These are phyloP conservation scores for Sisymbrium altissimum DNA, from an alignment of 345 rosid species.

Conservation along the genomic window DNA sequence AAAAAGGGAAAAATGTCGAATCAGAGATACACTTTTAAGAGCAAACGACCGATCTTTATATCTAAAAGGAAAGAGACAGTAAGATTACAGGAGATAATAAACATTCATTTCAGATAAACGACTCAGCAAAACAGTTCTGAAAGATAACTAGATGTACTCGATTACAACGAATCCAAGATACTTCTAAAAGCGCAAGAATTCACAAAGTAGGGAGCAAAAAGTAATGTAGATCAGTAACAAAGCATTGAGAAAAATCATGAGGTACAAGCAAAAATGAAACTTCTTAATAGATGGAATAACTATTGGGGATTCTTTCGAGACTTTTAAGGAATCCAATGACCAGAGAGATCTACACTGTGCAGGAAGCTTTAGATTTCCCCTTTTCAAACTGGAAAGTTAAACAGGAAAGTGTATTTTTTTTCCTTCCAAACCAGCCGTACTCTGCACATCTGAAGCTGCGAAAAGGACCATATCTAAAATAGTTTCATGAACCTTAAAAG, in stretches of 20 bases:
- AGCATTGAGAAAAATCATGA: slow-evolving; percentile 9
- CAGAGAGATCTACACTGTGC: slow-evolving; percentile 3
- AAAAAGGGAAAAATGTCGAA: neutral
- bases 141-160: slow-evolving; percentile 4
- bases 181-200: slow-evolving; percentile 11
- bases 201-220: slow-evolving; percentile 15
- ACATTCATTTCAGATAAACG: neutral
- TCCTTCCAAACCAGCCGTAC: no score
- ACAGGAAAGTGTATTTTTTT: neutral
- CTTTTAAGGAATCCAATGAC: slow-evolving; percentile 27
- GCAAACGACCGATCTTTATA: neutral
- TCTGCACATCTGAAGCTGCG: neutral
- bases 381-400: slow-evolving; percentile 14
- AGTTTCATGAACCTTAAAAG: slow-evolving; percentile 19
- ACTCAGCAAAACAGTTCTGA: slow-evolving; percentile 9
- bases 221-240: slow-evolving; percentile 12
- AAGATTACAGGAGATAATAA: neutral
- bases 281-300: slow-evolving; percentile 4
- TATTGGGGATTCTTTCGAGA: slow-evolving; percentile 17
- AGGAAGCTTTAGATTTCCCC: slow-evolving; percentile 4
- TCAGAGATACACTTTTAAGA: slow-evolving; percentile 6
- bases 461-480: slow-evolving; percentile 7
- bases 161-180: neutral
- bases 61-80: neutral
- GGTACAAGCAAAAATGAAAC: neutral